phyloP scores from a whole-genome alignment of 805 yeast genomes.

The Saturnispora quitensis region DNA sequence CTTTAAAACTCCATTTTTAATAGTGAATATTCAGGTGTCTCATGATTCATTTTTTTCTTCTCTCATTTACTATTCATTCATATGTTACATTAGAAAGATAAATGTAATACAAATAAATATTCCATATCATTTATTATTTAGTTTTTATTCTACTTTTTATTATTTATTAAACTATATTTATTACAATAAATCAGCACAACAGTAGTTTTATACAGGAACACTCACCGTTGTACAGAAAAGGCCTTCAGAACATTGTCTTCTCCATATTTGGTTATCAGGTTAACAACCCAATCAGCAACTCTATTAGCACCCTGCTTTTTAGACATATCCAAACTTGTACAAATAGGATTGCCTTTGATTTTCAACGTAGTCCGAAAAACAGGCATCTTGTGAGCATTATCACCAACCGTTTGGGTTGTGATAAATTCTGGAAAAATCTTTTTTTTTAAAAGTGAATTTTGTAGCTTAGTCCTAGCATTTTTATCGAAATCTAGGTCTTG shows the following conservation, averaged over 20 bases:
- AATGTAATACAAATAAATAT: not conserved
- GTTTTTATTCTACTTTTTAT: not conserved
- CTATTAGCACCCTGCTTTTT: constrained; percentile 32
- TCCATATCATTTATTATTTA: constrained; percentile 2
- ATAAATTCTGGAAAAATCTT: constrained; percentile 28
- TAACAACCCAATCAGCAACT: constrained; percentile 30
- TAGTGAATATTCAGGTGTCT: constrained; percentile 1
- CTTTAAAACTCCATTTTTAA: not conserved
- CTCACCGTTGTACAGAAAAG: not conserved
- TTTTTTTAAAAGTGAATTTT: not conserved
- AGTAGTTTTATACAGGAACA: not conserved
- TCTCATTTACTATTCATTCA: constrained; percentile 1
- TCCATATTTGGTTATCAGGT: constrained; percentile 2
- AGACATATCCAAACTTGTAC: constrained; percentile 26
- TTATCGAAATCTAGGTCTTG: constrained; percentile 1
- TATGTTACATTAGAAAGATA: not conserved
- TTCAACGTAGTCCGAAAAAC: constrained; percentile 21
- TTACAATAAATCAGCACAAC: not conserved
- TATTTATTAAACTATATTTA: constrained; percentile 5
- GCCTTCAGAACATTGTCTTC: constrained; percentile 5
- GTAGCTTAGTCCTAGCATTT: constrained; percentile 7
- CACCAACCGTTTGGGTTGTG: not conserved
- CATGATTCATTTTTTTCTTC: not conserved
- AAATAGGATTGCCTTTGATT: constrained; percentile 27
- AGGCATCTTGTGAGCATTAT: constrained; percentile 10